A percentile compares a stretch with the other conserved stretches of the same genome.
Evolutionary conservation across 2,329 filamentous ascomycete genomes (phyloP).

Genomic region (Calycina marina): DNA sequence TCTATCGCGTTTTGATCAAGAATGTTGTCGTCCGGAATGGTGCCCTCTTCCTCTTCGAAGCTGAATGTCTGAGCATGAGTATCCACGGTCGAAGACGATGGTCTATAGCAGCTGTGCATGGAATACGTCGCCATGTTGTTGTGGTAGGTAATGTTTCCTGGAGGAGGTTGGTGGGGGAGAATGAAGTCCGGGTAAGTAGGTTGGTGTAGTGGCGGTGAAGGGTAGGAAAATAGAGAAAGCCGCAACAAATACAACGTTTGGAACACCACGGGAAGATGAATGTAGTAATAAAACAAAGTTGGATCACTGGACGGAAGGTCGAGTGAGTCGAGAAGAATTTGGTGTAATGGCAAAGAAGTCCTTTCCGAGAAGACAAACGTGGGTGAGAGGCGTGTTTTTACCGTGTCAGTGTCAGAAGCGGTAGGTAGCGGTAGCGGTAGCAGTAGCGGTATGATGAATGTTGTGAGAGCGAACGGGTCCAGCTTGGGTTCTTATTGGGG

Average conservation of each 20-base stretch:
- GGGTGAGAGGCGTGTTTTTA: neutral
- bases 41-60: conserved; percentile 41
- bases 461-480: conserved; percentile 17
- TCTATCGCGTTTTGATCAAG: conserved; percentile 44
- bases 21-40: conserved; percentile 45
- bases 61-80: conserved; percentile 34
- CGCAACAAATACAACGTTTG: conserved; percentile 8
- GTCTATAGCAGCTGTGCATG: conserved; percentile 22
- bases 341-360: conserved; percentile 10
- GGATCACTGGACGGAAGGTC: no score
- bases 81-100: conserved; percentile 21
- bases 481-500: conserved; percentile 16
- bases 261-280: conserved; percentile 1
- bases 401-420: no score
- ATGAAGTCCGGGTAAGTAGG: conserved; percentile 14
- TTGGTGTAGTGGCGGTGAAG: conserved; percentile 10
- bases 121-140: conserved; percentile 20
- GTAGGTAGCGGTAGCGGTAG: conserved; percentile 10
- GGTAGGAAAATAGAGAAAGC: conserved; percentile 7
- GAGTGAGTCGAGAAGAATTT: conserved; percentile 7
- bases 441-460: conserved; percentile 10
- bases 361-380: conserved; percentile 10
- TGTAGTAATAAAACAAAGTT: conserved; percentile 1
- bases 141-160: no score
- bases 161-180: conserved; percentile 7